Base-by-base conservation (phyloP, 768 basidiomycete genomes). In the Gloeostereum incarnatum region DNA sequence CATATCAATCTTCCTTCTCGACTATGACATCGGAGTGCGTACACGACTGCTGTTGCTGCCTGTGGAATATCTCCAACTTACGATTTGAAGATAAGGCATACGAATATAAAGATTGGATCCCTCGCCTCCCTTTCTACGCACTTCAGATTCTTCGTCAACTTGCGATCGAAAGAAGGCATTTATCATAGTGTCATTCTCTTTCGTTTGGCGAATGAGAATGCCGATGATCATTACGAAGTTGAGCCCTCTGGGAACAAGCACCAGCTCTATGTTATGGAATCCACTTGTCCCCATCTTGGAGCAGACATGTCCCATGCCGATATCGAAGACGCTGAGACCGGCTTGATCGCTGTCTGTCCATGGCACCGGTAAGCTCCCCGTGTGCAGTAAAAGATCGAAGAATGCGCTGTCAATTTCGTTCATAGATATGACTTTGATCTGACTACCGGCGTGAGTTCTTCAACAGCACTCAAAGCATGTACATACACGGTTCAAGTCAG, bases 261-360 rank as follows among this genome's bases (percentile, higher is more conserved):
- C 20, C 70, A 84, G 46, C 61, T 87, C 9, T 88, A 86, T 51
- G 75, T 73, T 6, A 88, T 89, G 84, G 84, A 88, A 55, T 73
- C 81, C 4, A 73, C 68, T 7, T 88, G 85, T 53, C 85, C 85
- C 3, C 86, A 89, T 59, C 66, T 87, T 6, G 83, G 84, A 2
- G 84, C 83, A 16, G 83, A 87, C 39, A 65, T 87, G 56, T 81
- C 78, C 10, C 81, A 86, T 60, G 83, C 82, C 1, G 81, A 83
- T 27, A 81, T 84, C n/a, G 81, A 84, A 49, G 76, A 73, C 39
- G 36, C 14, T 14, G 78, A 78, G 35, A 59, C 56, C 9, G 69
- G 71, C 14, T 45, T 73, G 3, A 73, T 84, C 2, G 75, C 76
- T 7, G 81, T 83, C 8, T 85, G 81, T 55, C 82, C 81, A 2